Evolutionary conservation across 805 yeast genomes (phyloP), one percentile per base, ranked within the genome.

Genomic region (Sugiyamaella lignohabitans): DNA sequence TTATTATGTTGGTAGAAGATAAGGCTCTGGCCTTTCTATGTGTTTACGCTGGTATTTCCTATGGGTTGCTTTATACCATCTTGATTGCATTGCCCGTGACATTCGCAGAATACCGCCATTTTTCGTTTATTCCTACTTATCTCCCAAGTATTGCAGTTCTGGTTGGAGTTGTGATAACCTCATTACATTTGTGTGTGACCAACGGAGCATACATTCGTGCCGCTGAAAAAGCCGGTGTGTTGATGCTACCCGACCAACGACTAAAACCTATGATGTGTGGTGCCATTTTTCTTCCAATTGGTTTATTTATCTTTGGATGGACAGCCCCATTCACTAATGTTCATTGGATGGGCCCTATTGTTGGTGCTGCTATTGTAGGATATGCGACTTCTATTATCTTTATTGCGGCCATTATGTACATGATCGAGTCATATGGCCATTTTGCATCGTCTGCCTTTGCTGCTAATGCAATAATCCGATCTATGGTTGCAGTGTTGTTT

Each of bases 31-130:
- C 59, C 21, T 54, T 60, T 50, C 42, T 60, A 16, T 52, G 63
- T 35, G 37, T 57, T 5, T 61, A 59, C 54, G 58, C 57, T 20
- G 59, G 62, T 22, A 60, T 57, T 47, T 52, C 60, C 23, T 63
- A 57, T 44, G 62, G 62, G 3, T 53, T 63, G 46, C 47, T 61
- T 42, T 63, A 61, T 53, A 53, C 58, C 47, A 57, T 57, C 41
- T 54, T 62, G 53, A 56, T 60, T 1, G 62, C 60, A 6, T 55
- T 59, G 18, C 65, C 66, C 14, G 47, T 54, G 42, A 54, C 58
- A 24, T 50, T 68, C 22, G n/a, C 35, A 5, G 38, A 34, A 18
- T n/a, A 21, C 3, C 30, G 45, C 4, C 27, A 29, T 17, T 40
- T 43, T 23, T 19, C 22, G 16, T 41, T 40, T n/a, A 30, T 46